Conservation (phyloP, 2,329 filamentous ascomycete genomes). For the Hymenoscyphus scutula region DNA sequence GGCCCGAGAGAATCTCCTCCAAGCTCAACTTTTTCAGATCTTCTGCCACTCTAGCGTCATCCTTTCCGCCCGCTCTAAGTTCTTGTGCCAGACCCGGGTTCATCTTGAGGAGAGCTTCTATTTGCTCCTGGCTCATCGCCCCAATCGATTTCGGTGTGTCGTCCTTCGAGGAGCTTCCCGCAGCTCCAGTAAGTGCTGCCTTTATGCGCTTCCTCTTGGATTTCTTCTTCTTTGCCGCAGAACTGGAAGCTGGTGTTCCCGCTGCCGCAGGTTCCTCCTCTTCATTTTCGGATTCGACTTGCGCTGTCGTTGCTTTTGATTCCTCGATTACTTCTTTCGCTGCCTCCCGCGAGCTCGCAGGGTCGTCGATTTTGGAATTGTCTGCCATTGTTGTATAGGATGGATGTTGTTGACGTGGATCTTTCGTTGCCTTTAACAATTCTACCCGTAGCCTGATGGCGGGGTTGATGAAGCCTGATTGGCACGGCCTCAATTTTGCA, state of each 20-base stretch:
- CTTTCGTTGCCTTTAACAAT: not conserved
- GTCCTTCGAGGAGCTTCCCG: conserved; percentile 43
- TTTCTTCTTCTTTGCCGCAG: conserved; percentile 56
- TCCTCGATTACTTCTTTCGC: conserved; percentile 25
- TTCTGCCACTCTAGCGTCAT: conserved; percentile 46
- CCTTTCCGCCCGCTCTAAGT: conserved; percentile 39
- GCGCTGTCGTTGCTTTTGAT: conserved; percentile 32
- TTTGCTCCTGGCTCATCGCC: conserved; percentile 54
- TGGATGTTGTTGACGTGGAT: conserved; percentile 1
- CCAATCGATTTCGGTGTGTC: conserved; percentile 44
- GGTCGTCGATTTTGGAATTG: conserved; percentile 62
- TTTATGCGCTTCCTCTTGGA: conserved; percentile 63
- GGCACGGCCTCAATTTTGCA: not conserved
- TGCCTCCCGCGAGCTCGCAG: conserved; percentile 47
- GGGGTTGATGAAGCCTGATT: conserved; percentile 14
- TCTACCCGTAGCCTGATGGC: conserved; percentile 18
- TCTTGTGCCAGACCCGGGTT: conserved; percentile 71
- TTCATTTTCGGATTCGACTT: conserved; percentile 49
- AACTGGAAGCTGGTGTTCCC: conserved; percentile 32
- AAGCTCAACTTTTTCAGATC: conserved; percentile 62
- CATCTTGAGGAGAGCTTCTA: conserved; percentile 66
- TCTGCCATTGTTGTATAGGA: conserved; percentile 45
- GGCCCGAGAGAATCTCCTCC: conserved; percentile 70
- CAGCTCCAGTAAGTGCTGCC: conserved; percentile 34
- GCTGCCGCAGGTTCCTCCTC: conserved; percentile 36